Conservation (phyloP, 2,329 filamentous ascomycete genomes). For the Epichloe aotearoae region DNA sequence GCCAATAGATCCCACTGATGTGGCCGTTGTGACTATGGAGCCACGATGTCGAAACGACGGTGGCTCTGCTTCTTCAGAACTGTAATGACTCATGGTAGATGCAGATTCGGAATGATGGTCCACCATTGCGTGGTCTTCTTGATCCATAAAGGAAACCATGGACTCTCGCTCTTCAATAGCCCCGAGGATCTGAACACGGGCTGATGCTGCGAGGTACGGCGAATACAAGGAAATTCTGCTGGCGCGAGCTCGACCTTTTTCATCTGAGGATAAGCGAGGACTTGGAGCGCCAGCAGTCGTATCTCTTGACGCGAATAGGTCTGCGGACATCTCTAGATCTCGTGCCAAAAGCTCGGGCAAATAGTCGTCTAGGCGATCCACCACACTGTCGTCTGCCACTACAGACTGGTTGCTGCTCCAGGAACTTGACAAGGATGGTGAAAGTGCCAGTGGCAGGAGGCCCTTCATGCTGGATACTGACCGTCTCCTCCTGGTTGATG, state of each 20-base stretch:
- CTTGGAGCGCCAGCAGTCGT: slow-evolving; percentile 39
- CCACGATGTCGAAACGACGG: slow-evolving; percentile 21
- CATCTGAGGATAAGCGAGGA: slow-evolving; percentile 20
- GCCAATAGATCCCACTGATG: slow-evolving; percentile 21
- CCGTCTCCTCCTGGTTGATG: slow-evolving; percentile 15
- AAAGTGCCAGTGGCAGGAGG: slow-evolving; percentile 24
- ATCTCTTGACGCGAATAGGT: slow-evolving; percentile 34
- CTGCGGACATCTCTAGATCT: slow-evolving; percentile 36
- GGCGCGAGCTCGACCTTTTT: slow-evolving; percentile 9
- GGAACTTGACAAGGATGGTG: slow-evolving; percentile 14
- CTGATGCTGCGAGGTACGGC: slow-evolving; percentile 17
- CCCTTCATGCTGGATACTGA: slow-evolving; percentile 27
- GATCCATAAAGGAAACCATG: slow-evolving; percentile 21
- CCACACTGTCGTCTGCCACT: slow-evolving; percentile 14
- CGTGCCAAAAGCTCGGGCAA: slow-evolving; percentile 42
- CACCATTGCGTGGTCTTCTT: slow-evolving; percentile 9
- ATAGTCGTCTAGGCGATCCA: slow-evolving; percentile 27
- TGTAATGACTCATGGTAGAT: slow-evolving; percentile 17
- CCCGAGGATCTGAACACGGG: slow-evolving; percentile 18
- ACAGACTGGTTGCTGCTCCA: slow-evolving; percentile 8
- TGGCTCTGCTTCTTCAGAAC: slow-evolving; percentile 18
- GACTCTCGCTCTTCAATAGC: slow-evolving; percentile 24
- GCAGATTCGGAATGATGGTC: slow-evolving; percentile 21
- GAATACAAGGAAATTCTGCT: slow-evolving; percentile 9
- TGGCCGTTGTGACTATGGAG: slow-evolving; percentile 23